phyloP scores from a whole-genome alignment of 495 filamentous ascomycete genomes.

The Bacidia gigantensis region DNA sequence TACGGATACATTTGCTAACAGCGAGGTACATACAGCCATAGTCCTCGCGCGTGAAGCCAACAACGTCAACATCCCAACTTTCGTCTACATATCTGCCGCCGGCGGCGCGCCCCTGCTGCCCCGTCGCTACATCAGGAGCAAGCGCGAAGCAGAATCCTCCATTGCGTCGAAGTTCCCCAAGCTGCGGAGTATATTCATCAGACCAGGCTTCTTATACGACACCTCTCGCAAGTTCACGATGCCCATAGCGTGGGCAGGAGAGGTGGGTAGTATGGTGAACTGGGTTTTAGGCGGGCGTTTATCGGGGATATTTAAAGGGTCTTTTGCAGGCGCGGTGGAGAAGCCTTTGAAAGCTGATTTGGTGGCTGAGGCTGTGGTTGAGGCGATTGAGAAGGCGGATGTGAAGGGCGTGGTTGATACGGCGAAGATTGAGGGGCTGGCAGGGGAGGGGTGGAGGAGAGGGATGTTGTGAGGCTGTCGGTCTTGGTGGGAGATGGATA shows the following conservation, averaged over 20 bases:
- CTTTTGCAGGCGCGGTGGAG: constrained; percentile 65
- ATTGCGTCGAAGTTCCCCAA: constrained; percentile 57
- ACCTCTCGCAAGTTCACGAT: constrained; percentile 66
- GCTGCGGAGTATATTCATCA: constrained; percentile 68
- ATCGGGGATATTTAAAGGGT: constrained; percentile 53
- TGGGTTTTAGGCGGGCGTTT: constrained; percentile 56
- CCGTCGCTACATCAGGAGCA: constrained; percentile 74
- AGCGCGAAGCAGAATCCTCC: constrained; percentile 73
- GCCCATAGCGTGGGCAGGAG: constrained; percentile 62
- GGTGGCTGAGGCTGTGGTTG: constrained; percentile 72
- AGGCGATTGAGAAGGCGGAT: constrained; percentile 56
- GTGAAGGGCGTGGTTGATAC: constrained; percentile 58
- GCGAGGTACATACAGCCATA: constrained; percentile 38
- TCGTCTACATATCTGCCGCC: constrained; percentile 80
- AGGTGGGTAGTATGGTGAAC: constrained; percentile 58
- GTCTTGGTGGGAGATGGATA: background rate
- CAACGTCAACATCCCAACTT: constrained; percentile 46
- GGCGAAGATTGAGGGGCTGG: constrained; percentile 56
- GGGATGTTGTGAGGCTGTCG: constrained; percentile 49
- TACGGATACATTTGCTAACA: background rate
- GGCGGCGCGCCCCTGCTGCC: constrained; percentile 75
- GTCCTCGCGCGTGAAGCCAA: constrained; percentile 71
- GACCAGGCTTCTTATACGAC: constrained; percentile 85
- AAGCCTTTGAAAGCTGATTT: constrained; percentile 79
- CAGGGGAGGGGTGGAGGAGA: constrained; percentile 65